Evolutionary conservation across 202 grass and related monocot genomes (phyloP).

Genomic region (Zizania palustris): DNA sequence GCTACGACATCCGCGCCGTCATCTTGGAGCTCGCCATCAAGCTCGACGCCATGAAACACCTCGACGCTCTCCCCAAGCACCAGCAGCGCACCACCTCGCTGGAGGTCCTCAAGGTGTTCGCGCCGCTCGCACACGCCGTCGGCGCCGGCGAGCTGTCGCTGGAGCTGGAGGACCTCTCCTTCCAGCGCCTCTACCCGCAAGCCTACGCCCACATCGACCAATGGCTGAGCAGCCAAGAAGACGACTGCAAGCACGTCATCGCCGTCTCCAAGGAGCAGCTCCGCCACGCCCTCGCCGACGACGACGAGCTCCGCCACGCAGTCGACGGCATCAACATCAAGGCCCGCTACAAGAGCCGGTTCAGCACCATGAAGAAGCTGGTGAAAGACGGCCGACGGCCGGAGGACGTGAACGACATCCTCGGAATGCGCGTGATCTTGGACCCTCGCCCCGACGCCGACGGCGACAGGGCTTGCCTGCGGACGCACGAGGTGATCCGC

Average conservation of each 20-base stretch:
- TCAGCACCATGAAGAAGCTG: conserved; percentile 1
- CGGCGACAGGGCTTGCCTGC: not conserved
- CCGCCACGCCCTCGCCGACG: not conserved
- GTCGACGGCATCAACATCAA: not conserved
- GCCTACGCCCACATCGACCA: not conserved
- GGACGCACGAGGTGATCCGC: not conserved
- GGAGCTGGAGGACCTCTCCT: not conserved
- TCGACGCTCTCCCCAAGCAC: not conserved
- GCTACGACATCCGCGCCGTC: not conserved
- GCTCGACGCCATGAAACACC: not conserved
- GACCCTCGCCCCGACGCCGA: not conserved
- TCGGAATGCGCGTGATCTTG: not conserved
- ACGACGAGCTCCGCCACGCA: not conserved
- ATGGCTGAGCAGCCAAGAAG: not conserved
- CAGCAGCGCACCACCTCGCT: not conserved
- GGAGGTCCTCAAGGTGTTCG: not conserved
- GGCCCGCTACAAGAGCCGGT: not conserved
- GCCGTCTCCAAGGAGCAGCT: not conserved
- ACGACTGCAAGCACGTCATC: not conserved
- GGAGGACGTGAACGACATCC: not conserved
- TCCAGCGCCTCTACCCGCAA: not conserved
- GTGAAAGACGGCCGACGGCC: not conserved
- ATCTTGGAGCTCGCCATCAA: not conserved
- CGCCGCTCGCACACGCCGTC: not conserved
- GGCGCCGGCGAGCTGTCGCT: not conserved